phyloP scores from a whole-genome alignment of 345 rosid species.

The Aegle marmelos region DNA sequence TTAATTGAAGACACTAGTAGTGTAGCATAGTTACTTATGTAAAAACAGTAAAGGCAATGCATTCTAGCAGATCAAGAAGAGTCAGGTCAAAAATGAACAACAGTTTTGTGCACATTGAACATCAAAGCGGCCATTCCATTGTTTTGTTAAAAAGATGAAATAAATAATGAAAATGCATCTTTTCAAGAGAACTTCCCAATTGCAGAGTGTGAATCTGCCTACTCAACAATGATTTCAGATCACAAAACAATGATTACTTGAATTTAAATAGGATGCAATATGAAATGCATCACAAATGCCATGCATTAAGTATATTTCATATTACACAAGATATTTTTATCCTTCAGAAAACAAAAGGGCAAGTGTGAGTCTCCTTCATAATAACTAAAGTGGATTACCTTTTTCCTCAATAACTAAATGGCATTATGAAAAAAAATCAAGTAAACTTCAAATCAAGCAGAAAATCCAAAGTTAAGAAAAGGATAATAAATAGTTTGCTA shows the following conservation, averaged over 20 bases:
- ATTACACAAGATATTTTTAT: background rate
- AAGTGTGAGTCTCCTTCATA: background rate
- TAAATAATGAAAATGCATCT: background rate
- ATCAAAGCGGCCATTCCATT: background rate
- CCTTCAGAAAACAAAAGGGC: background rate
- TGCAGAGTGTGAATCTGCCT: background rate
- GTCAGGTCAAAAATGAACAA: background rate
- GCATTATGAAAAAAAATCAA: background rate
- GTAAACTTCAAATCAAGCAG: background rate
- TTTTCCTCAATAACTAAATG: background rate
- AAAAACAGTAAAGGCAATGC: background rate
- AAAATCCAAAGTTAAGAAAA: background rate
- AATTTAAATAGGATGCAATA: background rate
- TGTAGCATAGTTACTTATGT: background rate
- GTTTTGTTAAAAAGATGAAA: background rate
- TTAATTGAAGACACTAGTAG: background rate
- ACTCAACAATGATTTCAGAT: background rate
- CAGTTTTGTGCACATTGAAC: background rate
- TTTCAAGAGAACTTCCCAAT: background rate
- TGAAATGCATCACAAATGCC: background rate
- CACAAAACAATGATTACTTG: background rate
- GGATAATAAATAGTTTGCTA: background rate
- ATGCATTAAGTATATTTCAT: background rate
- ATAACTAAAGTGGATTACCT: background rate
- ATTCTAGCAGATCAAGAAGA: background rate